These are phyloP conservation scores for Pneumocystis sp. DNA, from an alignment of 1,139 yeast genomes.

Conservation along the genomic window DNA sequence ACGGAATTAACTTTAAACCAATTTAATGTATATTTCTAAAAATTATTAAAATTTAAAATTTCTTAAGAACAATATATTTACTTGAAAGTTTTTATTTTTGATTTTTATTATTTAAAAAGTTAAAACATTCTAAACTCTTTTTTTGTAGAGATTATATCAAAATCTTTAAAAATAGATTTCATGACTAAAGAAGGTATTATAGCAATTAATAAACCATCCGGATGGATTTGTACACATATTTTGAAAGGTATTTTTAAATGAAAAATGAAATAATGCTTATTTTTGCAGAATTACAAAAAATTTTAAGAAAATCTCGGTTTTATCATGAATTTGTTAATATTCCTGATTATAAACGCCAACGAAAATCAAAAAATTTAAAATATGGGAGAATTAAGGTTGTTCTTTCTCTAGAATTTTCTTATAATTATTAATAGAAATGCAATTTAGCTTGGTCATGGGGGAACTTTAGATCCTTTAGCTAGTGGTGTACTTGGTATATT, in stretches of 20 bases:
- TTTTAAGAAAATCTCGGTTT: not conserved
- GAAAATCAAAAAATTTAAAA: not conserved
- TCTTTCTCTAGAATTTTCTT: not conserved
- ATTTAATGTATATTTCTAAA: not conserved
- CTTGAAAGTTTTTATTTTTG: not conserved
- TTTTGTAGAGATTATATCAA: not conserved
- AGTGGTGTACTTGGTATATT: slow-evolving; percentile 50
- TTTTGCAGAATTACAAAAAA: not conserved
- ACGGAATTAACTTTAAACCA: no score
- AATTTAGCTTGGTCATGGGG: slow-evolving; percentile 82
- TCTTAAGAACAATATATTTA: not conserved
- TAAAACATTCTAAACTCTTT: not conserved
- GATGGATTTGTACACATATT: not conserved
- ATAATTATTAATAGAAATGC: not conserved
- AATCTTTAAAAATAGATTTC: not conserved
- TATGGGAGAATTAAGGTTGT: not conserved
- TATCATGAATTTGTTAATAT: not conserved
- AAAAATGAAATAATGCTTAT: not conserved
- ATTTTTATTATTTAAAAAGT: not conserved
- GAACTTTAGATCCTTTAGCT: slow-evolving; percentile 90
- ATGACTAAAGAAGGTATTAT: not conserved
- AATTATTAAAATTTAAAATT: not conserved
- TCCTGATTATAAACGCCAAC: not conserved
- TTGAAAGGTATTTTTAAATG: not conserved
- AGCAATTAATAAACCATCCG: slow-evolving; percentile 2